A percentile compares a stretch with the other conserved stretches of the same genome.
Conservation (phyloP, 768 basidiomycete species). For the Agaricus sinodeliciosus region DNA sequence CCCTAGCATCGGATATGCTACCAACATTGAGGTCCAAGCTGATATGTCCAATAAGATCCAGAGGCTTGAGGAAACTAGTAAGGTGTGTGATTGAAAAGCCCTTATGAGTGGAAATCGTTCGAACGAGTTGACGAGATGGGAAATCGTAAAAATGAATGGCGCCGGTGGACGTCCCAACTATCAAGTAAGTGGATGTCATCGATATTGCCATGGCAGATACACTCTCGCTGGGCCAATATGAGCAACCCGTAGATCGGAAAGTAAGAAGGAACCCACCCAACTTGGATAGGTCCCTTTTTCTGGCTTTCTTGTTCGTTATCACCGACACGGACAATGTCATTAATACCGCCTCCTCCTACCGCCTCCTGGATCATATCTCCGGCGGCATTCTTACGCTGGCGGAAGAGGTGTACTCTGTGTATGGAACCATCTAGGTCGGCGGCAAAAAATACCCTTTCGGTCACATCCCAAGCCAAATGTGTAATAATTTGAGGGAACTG, state of each 20-base stretch:
- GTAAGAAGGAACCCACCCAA: conserved; percentile 42
- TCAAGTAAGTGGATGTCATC: conserved; percentile 64
- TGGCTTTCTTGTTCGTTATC: conserved; percentile 42
- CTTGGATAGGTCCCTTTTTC: conserved; percentile 59
- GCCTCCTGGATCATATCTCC: conserved; percentile 55
- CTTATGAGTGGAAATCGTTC: conserved; percentile 70
- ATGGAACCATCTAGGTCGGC: conserved; percentile 70
- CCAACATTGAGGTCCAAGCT: conserved; percentile 42
- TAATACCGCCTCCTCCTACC: conserved; percentile 65
- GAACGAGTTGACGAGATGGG: conserved; percentile 83
- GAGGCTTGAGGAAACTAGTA: conserved; percentile 75
- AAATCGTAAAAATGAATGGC: conserved; percentile 79
- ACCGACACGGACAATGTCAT: conserved; percentile 65
- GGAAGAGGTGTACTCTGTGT: conserved; percentile 76
- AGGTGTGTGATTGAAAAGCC: conserved; percentile 67
- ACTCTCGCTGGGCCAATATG: conserved; percentile 45
- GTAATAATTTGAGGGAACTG: conserved; percentile 75
- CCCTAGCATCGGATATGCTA: conserved; percentile 37
- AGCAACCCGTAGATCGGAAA: background rate
- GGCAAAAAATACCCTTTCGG: conserved; percentile 86
- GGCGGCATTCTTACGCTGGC: conserved; percentile 48
- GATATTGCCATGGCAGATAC: conserved; percentile 75
- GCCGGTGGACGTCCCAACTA: conserved; percentile 76
- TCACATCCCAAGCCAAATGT: conserved; percentile 69
- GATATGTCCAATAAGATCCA: conserved; percentile 80